phyloP scores from a whole-genome alignment of 139 green algal species.

The Diplosphaera chodatii region DNA sequence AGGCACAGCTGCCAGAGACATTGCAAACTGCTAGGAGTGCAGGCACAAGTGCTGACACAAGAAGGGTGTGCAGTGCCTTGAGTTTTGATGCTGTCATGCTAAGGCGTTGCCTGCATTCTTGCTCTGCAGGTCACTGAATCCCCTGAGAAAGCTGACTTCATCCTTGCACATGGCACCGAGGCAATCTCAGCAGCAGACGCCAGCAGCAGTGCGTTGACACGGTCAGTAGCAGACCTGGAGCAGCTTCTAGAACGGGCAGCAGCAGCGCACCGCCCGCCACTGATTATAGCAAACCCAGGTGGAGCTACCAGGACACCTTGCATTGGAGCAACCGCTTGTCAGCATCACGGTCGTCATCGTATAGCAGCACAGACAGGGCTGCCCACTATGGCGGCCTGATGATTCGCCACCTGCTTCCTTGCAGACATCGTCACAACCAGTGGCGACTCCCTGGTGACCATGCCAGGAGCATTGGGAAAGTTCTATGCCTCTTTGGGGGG shows the following conservation, averaged over 20 bases:
- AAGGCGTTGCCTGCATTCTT: too few species aligned
- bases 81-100: too few species aligned
- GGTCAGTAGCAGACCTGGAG: conserved; percentile 33
- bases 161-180: conserved; percentile 88
- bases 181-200: conserved; percentile 26
- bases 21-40: too few species aligned
- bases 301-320: too few species aligned
- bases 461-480: conserved; percentile 69
- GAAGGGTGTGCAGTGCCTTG: too few species aligned
- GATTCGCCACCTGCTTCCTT: too few species aligned
- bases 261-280: conserved; percentile 23
- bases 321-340: too few species aligned
- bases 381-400: too few species aligned
- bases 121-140: conserved; percentile 43
- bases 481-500: conserved; percentile 50
- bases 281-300: conserved; percentile 81
- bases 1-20: too few species aligned
- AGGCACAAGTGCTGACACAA: too few species aligned
- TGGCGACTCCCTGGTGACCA: conserved; percentile 42
- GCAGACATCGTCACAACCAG: conserved; percentile 61
- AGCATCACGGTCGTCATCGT: too few species aligned
- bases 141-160: conserved; percentile 68
- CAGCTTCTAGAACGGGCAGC: conserved; percentile 35
- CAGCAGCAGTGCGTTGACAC: neutral
- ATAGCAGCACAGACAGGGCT: too few species aligned